Evolutionary conservation across 1,284 basidiomycete genomes (phyloP).

Genomic region (Melampsora abietis-canadensis): DNA sequence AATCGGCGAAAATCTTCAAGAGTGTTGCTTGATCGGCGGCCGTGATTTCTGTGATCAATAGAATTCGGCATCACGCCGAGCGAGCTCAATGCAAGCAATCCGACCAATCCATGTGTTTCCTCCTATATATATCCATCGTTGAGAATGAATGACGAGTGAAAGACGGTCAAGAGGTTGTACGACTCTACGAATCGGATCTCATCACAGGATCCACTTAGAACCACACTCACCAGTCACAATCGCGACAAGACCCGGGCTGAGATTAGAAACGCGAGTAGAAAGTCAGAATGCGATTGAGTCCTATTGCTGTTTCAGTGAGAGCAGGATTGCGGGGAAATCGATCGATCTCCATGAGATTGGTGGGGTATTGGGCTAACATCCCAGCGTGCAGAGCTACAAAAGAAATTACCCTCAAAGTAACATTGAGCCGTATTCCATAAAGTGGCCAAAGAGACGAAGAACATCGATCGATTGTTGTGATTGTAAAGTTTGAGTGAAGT

Average conservation of each 20-base stretch:
- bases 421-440: too few species aligned
- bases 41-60: too few species aligned
- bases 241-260: not conserved
- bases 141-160: too few species aligned
- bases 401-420: too few species aligned
- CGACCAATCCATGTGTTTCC: conserved; percentile 1
- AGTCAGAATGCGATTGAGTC: not conserved
- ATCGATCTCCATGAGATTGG: not conserved
- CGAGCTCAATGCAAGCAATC: not conserved
- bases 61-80: conserved; percentile 7
- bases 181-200: not conserved
- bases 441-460: too few species aligned
- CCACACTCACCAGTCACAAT: not conserved
- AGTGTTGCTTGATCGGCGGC: too few species aligned
- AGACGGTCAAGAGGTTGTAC: too few species aligned
- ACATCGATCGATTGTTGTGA: too few species aligned
- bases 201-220: not conserved
- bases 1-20: too few species aligned
- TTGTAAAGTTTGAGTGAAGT: too few species aligned
- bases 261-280: not conserved
- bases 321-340: too few species aligned
- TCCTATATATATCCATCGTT: not conserved
- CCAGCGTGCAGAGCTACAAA: not conserved
- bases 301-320: not conserved
- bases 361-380: not conserved